A percentile compares a stretch with the other conserved stretches of the same genome.
Evolutionary conservation across 2,329 filamentous ascomycete genomes (phyloP).

Genomic region (Ceratocystis alfenasii): DNA sequence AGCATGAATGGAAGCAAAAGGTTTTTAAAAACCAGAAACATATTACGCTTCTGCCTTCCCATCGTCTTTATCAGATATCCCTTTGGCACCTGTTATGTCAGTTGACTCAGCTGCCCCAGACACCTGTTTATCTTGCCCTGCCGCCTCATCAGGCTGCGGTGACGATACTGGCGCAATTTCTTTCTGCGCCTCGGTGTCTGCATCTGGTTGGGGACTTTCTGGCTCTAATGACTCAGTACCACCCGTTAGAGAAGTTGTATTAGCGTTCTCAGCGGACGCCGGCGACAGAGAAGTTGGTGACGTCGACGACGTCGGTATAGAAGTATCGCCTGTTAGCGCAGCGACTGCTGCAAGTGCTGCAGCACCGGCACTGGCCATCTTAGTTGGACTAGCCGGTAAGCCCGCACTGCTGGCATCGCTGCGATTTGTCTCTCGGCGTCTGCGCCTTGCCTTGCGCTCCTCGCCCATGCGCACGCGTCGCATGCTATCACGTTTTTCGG

Average conservation of each 20-base stretch:
- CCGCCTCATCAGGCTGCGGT: neutral
- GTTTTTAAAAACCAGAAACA: neutral
- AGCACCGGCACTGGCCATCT: slow-evolving; percentile 22
- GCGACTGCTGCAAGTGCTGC: slow-evolving; percentile 5
- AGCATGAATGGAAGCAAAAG: neutral
- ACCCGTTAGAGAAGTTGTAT: neutral
- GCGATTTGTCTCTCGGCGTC: slow-evolving; percentile 50
- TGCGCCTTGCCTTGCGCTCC: slow-evolving; percentile 55
- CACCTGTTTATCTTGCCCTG: neutral
- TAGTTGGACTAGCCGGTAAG: slow-evolving; percentile 23
- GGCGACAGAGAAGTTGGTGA: neutral
- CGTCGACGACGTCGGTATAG: neutral
- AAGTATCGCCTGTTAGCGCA: slow-evolving; percentile 1
- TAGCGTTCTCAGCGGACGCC: neutral
- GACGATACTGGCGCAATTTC: neutral
- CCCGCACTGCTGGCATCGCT: slow-evolving; percentile 24
- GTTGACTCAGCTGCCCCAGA: neutral
- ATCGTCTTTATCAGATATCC: neutral
- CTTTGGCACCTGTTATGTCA: neutral
- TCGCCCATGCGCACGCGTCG: slow-evolving; percentile 67
- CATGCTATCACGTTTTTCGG: slow-evolving; percentile 47
- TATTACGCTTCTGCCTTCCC: neutral
- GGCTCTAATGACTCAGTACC: neutral
- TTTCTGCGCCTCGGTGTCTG: neutral
- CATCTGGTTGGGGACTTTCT: neutral